A percentile compares a stretch with the other conserved stretches of the same genome.
These are phyloP conservation scores for Pulveroboletus sp. DNA, from an alignment of 1,284 basidiomycete genomes.

Conservation along the genomic window DNA sequence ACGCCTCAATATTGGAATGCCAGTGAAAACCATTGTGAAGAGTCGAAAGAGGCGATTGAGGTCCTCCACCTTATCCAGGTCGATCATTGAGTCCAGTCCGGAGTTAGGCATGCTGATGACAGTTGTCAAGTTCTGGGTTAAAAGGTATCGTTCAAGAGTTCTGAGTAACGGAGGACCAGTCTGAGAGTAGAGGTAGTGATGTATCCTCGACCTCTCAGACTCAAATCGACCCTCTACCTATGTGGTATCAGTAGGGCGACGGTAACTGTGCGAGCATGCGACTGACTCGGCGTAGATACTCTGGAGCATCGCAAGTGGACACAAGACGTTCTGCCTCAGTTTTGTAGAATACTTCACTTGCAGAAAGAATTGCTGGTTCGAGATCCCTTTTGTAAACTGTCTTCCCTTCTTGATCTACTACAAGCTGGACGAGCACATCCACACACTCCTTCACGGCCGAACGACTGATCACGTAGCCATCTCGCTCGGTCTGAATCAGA, in stretches of 20 bases:
- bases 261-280: background rate
- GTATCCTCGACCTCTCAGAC: slow-evolving; percentile 86
- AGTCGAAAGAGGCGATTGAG: slow-evolving; percentile 82
- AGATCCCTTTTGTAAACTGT: slow-evolving; percentile 86
- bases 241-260: slow-evolving; percentile 14
- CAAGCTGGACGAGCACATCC: slow-evolving; percentile 79
- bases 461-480: slow-evolving; percentile 89
- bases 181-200: slow-evolving; percentile 83
- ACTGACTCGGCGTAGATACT: slow-evolving; percentile 80
- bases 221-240: slow-evolving; percentile 84
- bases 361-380: slow-evolving; percentile 80
- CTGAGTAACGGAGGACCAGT: slow-evolving; percentile 72
- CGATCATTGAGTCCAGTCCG: slow-evolving; percentile 88
- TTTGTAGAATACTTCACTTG: slow-evolving; percentile 82
- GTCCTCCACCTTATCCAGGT: slow-evolving; percentile 77
- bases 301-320: slow-evolving; percentile 76
- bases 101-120: slow-evolving; percentile 84
- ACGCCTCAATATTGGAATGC: slow-evolving; percentile 65
- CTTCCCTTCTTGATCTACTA: slow-evolving; percentile 48
- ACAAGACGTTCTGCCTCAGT: slow-evolving; percentile 75
- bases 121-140: slow-evolving; percentile 74
- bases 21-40: slow-evolving; percentile 71
- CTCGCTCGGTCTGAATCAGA: slow-evolving; percentile 89
- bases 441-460: slow-evolving; percentile 90
- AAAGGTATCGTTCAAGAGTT: slow-evolving; percentile 78